These are phyloP conservation scores for Drechslerella dactyloides DNA, from an alignment of 2,329 filamentous ascomycete species.

Conservation along the genomic window DNA sequence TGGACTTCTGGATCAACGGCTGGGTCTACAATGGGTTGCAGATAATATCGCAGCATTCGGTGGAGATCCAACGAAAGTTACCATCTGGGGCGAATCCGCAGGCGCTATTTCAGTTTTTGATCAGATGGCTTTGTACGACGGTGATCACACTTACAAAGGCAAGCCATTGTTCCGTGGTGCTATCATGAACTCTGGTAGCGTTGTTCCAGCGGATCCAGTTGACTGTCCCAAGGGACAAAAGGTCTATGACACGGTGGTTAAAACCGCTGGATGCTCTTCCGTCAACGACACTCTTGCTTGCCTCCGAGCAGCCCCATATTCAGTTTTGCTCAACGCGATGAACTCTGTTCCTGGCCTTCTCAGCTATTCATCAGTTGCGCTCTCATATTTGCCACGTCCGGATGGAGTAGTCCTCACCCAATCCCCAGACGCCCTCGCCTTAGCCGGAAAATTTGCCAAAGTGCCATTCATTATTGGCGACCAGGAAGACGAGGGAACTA, in stretches of 20 bases:
- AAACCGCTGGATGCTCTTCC: conserved; percentile 66
- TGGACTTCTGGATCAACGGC: conserved; percentile 53
- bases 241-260: conserved; percentile 69
- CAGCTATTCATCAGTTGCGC: conserved; percentile 65
- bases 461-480: conserved; percentile 70
- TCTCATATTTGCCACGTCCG: conserved; percentile 64
- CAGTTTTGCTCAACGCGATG: conserved; percentile 63
- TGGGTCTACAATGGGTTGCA: conserved; percentile 54
- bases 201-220: conserved; percentile 68
- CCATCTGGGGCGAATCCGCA: conserved; percentile 54
- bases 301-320: conserved; percentile 69
- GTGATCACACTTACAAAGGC: conserved; percentile 70
- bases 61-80: conserved; percentile 53
- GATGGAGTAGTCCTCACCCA: conserved; percentile 69
- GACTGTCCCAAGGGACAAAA: conserved; percentile 71
- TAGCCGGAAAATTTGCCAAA: conserved; percentile 67
- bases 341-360: conserved; percentile 67
- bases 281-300: conserved; percentile 68
- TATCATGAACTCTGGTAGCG: conserved; percentile 77
- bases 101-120: conserved; percentile 56
- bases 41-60: conserved; percentile 53
- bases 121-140: conserved; percentile 65
- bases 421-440: conserved; percentile 72
- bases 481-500: conserved; percentile 73
- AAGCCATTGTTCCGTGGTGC: conserved; percentile 75